Evolutionary conservation across 2,329 filamentous ascomycete species (phyloP), one percentile per base, ranked within the genome.

Genomic region (Calycina marina): DNA sequence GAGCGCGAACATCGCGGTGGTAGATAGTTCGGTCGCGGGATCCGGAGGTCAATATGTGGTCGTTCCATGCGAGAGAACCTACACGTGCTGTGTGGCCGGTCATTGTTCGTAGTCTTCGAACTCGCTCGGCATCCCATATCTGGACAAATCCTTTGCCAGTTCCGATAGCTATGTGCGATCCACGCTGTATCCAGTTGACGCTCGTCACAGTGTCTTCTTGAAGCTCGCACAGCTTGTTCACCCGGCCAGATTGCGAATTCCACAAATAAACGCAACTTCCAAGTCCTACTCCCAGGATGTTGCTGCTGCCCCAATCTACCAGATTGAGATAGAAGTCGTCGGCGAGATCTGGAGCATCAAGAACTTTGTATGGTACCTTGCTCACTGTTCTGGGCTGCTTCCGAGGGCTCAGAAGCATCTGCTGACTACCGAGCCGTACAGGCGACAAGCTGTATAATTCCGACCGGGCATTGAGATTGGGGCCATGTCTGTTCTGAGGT

Each of bases 311-410:
- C 90, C 90, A 98, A 51, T 98, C 90, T 3, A 98, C 88, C 15
- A 98, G 62, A 49, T 98, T 98, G 20, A 98, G 65, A 49, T 98
- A 98, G 56, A 96, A 98, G 52, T 98, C 90, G 50, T 98, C 90
- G 16, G 88, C 86, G 28, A 98, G 61, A 52, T 96, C 90, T 2
- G 90, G 90, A 1, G 90, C 90, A 60, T 98, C 90, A 6, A 98
- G 65, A 2, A 98, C 90, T 57, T 98, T 98, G 59, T 92, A 98
- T 0, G 90, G 90, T 0, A 96, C 88, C 55, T 96, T 96, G 56
- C 83, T 88, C 13, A 98, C 84, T 17, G 83, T 79, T 43, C 90
- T 69, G 2, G 88, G 84, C 41, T 90, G 83, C 47, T 90, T 83
- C 40, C 86, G 71, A 2, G 88, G 86, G 34, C 82, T 93, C 10